Percentiles rank a stretch among this genome's conserved stretches.
Evolutionary conservation across 2,329 filamentous ascomycete species (phyloP).

Genomic region (Verticillium tricorpus): DNA sequence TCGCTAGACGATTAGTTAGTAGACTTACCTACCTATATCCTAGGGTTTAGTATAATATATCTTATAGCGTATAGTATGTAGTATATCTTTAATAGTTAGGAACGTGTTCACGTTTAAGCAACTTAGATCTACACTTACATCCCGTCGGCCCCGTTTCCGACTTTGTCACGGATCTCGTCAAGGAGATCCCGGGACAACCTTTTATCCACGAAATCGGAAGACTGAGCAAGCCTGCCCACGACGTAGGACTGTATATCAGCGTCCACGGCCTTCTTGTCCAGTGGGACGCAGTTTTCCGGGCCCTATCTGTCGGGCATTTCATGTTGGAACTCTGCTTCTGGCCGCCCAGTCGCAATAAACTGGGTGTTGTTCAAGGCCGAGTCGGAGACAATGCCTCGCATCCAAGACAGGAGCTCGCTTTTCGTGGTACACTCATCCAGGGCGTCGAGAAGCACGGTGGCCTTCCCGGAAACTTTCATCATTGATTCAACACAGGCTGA

Average conservation of each 20-base stretch:
- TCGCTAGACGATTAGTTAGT: too few species aligned
- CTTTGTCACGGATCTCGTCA: background rate
- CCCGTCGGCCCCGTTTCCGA: background rate
- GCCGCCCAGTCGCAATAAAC: slow-evolving; percentile 1
- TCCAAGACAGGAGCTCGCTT: slow-evolving; percentile 14
- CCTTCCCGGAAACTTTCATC: slow-evolving; percentile 7
- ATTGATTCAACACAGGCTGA: slow-evolving; percentile 15
- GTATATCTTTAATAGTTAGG: too few species aligned
- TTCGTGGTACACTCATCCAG: slow-evolving; percentile 17
- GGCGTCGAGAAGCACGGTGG: slow-evolving; percentile 16
- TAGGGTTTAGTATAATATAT: too few species aligned
- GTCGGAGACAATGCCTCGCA: slow-evolving; percentile 6
- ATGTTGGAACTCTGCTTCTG: background rate
- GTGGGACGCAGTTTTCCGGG: background rate
- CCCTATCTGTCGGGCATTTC: background rate
- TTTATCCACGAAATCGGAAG: background rate
- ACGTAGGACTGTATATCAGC: slow-evolving; percentile 1
- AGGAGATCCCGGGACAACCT: background rate
- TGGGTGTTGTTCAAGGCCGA: slow-evolving; percentile 4
- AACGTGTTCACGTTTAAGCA: background rate
- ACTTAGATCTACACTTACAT: background rate
- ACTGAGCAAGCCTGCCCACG: background rate
- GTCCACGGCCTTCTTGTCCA: background rate
- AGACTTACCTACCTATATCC: too few species aligned
- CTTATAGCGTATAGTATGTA: too few species aligned